Percentiles rank a stretch among this genome's conserved stretches.
These are phyloP conservation scores for Cercospora sp. DNA, from an alignment of 2,329 filamentous ascomycete genomes.

Conservation along the genomic window DNA sequence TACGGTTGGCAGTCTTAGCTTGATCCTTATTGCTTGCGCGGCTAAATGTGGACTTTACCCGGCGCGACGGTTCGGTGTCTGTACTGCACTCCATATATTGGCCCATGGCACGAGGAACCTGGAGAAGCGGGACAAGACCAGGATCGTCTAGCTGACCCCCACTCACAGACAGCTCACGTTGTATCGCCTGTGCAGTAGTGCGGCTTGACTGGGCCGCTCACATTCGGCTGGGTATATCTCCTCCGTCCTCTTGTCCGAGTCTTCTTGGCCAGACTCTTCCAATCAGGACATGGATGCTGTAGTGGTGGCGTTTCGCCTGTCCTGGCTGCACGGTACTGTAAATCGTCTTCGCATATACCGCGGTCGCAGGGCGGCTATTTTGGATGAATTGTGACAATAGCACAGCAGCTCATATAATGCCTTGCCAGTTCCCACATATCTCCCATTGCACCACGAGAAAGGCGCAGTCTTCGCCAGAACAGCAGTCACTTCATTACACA, in stretches of 20 bases:
- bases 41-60: constrained; percentile 12
- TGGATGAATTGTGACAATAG: constrained; percentile 13
- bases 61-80: not conserved
- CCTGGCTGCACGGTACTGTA: not conserved
- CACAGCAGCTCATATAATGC: constrained; percentile 15
- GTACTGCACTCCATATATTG: constrained; percentile 2
- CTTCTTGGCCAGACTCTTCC: constrained; percentile 39
- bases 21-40: constrained; percentile 2
- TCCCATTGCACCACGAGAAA: not conserved
- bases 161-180: not conserved
- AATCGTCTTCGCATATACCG: constrained; percentile 4
- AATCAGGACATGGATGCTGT: not conserved
- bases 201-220: not conserved
- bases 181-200: constrained; percentile 2
- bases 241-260: constrained; percentile 48
- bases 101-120: constrained; percentile 5
- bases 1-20: not conserved
- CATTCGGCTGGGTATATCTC: not conserved
- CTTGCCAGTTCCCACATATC: not conserved
- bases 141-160: not conserved
- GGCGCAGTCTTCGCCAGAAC: constrained; percentile 1
- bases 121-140: constrained; percentile 6
- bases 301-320: constrained; percentile 11
- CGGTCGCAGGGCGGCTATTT: constrained; percentile 10
- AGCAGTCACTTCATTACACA: not conserved